Percentiles rank a stretch among this genome's conserved stretches.
Conservation (phyloP, 176 grass and related monocot genomes). For the Melocanna baccifera region DNA sequence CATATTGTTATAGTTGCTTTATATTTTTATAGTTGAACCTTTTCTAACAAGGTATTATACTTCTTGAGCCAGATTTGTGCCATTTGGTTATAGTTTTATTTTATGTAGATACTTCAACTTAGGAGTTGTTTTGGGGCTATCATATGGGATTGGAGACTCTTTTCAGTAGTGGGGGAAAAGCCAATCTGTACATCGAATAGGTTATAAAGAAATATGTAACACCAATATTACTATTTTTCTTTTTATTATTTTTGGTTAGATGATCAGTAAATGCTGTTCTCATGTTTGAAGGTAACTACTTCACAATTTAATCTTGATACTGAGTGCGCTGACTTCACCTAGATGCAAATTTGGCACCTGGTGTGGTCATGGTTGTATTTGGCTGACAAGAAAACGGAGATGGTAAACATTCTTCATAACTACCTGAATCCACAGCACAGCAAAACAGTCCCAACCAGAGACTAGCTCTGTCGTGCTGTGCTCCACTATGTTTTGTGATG, state of each 20-base stretch:
- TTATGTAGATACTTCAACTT: background rate
- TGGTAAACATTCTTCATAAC: background rate
- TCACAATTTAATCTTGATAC: background rate
- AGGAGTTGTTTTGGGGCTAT: background rate
- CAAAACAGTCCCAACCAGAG: background rate
- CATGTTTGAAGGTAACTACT: background rate
- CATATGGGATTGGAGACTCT: background rate
- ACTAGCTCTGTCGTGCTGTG: background rate
- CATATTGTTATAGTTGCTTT: background rate
- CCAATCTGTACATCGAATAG: background rate
- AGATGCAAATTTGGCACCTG: background rate
- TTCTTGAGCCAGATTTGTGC: background rate
- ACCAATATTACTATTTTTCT: background rate
- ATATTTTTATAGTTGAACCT: background rate
- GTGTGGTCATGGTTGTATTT: background rate
- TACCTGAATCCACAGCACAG: background rate
- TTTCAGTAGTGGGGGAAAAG: background rate
- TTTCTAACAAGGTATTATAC: background rate
- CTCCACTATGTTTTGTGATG: background rate
- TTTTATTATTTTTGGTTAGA: background rate
- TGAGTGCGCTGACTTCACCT: background rate
- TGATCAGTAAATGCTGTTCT: background rate
- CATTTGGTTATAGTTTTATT: background rate
- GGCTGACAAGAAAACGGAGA: background rate
- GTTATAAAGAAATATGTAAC: background rate